Conservation (phyloP, 2,329 filamentous ascomycete genomes). For the Arthrobotrys sinensis region DNA sequence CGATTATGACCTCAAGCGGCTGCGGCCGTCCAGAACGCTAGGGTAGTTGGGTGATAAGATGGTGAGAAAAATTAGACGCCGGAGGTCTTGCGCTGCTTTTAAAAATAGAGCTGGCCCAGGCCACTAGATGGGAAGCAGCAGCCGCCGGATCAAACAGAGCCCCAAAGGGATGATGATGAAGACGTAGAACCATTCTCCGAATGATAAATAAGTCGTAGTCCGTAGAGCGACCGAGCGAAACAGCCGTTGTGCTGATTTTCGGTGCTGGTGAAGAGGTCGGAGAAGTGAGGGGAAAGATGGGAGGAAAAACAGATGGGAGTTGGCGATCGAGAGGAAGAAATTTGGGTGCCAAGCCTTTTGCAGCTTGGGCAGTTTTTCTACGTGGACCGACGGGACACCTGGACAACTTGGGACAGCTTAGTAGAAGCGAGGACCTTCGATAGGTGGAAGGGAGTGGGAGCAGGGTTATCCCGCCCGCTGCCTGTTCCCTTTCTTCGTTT, state of each 20-base stretch:
- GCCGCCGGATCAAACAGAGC: conserved; percentile 52
- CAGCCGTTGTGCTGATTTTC: conserved; percentile 53
- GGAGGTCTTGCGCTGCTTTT: conserved; percentile 61
- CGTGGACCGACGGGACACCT: conserved; percentile 61
- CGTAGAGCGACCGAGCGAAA: conserved; percentile 36
- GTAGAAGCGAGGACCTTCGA: conserved; percentile 55
- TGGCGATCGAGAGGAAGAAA: conserved; percentile 62
- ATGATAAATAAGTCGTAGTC: conserved; percentile 49
- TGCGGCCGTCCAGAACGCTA: conserved; percentile 48
- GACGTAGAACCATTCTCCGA: conserved; percentile 26
- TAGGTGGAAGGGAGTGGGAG: conserved; percentile 57
- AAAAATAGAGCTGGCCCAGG: conserved; percentile 53
- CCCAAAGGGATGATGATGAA: conserved; percentile 40
- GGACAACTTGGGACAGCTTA: conserved; percentile 43
- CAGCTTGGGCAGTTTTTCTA: conserved; percentile 59
- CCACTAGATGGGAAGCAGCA: conserved; percentile 45
- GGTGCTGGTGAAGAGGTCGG: conserved; percentile 45
- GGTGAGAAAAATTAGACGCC: conserved; percentile 57
- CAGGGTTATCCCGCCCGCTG: conserved; percentile 55
- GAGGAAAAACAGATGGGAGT: conserved; percentile 61
- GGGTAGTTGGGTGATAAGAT: conserved; percentile 47
- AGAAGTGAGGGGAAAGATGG: conserved; percentile 61
- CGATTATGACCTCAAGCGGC: conserved; percentile 52
- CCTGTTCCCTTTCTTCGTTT: conserved; percentile 59
- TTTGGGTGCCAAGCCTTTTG: conserved; percentile 61